These are phyloP conservation scores for Diaporthe sp. DNA, from an alignment of 2,329 filamentous ascomycete genomes.

Conservation along the genomic window DNA sequence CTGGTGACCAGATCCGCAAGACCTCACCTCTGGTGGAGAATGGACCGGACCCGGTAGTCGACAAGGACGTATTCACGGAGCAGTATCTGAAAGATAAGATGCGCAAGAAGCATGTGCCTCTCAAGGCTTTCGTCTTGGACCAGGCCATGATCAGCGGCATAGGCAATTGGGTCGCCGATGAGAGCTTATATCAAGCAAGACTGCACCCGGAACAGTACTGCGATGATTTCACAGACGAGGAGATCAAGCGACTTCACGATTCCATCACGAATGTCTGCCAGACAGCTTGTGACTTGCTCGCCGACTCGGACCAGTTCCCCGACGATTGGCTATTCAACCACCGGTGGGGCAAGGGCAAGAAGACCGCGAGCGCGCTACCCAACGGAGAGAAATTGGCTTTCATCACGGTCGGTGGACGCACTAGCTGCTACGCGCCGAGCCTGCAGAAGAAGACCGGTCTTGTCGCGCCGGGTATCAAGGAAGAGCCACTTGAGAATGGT, in stretches of 20 bases:
- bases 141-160: conserved; percentile 92
- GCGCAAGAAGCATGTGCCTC: conserved; percentile 81
- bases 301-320: conserved; percentile 87
- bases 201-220: conserved; percentile 95
- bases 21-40: conserved; percentile 88
- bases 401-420: conserved; percentile 90
- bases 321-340: conserved; percentile 89
- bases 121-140: conserved; percentile 90
- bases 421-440: conserved; percentile 87
- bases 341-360: conserved; percentile 91
- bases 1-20: conserved; percentile 80
- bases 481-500: conserved; percentile 53
- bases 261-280: conserved; percentile 84
- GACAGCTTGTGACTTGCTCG: conserved; percentile 81
- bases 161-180: conserved; percentile 97
- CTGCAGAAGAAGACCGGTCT: conserved; percentile 83
- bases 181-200: conserved; percentile 89
- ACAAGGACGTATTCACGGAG: conserved; percentile 81
- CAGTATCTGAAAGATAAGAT: conserved; percentile 81
- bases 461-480: conserved; percentile 57
- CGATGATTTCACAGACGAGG: conserved; percentile 79
- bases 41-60: conserved; percentile 91
- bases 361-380: conserved; percentile 76
- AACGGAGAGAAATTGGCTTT: conserved; percentile 89
- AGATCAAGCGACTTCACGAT: conserved; percentile 79